These are phyloP conservation scores for Medicago lupulina DNA, from an alignment of 306 rosid species.

Conservation along the genomic window DNA sequence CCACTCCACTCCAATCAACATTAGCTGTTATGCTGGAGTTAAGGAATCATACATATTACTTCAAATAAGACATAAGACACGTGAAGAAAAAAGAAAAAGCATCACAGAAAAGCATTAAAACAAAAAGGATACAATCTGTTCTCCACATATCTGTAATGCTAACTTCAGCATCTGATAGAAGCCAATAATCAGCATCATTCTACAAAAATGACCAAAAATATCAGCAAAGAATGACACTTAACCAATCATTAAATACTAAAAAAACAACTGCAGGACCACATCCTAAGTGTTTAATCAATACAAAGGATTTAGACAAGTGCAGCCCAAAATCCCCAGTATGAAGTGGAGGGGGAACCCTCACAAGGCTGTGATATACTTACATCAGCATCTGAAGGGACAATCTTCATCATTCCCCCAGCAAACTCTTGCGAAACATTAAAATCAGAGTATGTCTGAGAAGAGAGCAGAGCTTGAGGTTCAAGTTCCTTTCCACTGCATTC, in stretches of 20 bases:
- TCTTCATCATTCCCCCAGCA: constrained; percentile 94
- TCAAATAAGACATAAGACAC: constrained; percentile 6
- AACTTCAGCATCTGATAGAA: constrained; percentile 90
- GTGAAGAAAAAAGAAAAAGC: not conserved
- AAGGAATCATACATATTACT: constrained; percentile 48
- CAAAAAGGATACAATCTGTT: constrained; percentile 82
- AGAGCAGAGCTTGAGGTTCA: constrained; percentile 64
- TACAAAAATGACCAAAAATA: constrained; percentile 50
- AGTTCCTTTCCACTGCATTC: constrained; percentile 59
- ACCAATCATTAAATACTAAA: constrained; percentile 6
- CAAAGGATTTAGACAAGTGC: constrained; percentile 8
- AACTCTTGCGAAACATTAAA: constrained; percentile 69
- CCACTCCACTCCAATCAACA: constrained; percentile 78
- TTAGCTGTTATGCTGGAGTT: constrained; percentile 61
- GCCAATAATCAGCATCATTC: constrained; percentile 99
- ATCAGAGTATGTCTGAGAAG: constrained; percentile 68
- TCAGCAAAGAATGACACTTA: constrained; percentile 36
- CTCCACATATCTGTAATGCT: constrained; percentile 99
- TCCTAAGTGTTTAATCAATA: constrained; percentile 19
- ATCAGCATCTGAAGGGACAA: constrained; percentile 92
- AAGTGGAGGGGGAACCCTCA: constrained; percentile 11
- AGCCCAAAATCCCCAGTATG: constrained; percentile 14
- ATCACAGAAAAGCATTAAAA: constrained; percentile 34
- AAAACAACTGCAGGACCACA: constrained; percentile 10
- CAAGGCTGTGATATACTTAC: constrained; percentile 59